Conservation (phyloP, 2,329 filamentous ascomycete species). For the Ophiocordyceps robertsii region DNA sequence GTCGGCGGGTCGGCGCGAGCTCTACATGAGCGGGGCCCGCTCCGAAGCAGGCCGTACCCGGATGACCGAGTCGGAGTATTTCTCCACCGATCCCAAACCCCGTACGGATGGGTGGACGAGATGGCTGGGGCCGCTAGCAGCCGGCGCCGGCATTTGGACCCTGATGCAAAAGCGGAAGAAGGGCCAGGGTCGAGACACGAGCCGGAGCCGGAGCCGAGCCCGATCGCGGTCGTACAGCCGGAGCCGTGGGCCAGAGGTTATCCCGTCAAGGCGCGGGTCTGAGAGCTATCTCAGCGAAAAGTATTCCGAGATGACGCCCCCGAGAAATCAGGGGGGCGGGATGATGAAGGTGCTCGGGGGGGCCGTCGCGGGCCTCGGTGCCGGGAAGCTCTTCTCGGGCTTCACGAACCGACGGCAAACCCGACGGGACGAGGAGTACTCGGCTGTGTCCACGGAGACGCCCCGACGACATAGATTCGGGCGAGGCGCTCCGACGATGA, state of each 20-base stretch:
- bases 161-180: slow-evolving; percentile 31
- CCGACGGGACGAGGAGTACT: slow-evolving; percentile 45
- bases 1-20: slow-evolving; percentile 39
- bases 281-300: slow-evolving; percentile 55
- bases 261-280: slow-evolving; percentile 38
- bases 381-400: slow-evolving; percentile 45
- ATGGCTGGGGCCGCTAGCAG: slow-evolving; percentile 40
- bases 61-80: slow-evolving; percentile 26
- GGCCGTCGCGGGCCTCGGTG: slow-evolving; percentile 48
- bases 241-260: slow-evolving; percentile 31
- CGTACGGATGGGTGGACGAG: slow-evolving; percentile 19
- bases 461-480: slow-evolving; percentile 33
- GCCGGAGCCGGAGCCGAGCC: slow-evolving; percentile 27
- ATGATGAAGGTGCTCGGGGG: slow-evolving; percentile 48
- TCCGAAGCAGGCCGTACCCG: slow-evolving; percentile 31
- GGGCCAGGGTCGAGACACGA: slow-evolving; percentile 23
- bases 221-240: slow-evolving; percentile 21
- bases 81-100: slow-evolving; percentile 17
- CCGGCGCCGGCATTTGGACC: slow-evolving; percentile 35
- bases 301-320: slow-evolving; percentile 31
- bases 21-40: slow-evolving; percentile 43
- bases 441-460: slow-evolving; percentile 48
- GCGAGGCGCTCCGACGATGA: slow-evolving; percentile 25
- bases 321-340: slow-evolving; percentile 30
- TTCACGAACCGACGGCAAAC: slow-evolving; percentile 39